Evolutionary conservation across 176 grass and related monocot genomes (phyloP).

Genomic region (Typha latifolia): DNA sequence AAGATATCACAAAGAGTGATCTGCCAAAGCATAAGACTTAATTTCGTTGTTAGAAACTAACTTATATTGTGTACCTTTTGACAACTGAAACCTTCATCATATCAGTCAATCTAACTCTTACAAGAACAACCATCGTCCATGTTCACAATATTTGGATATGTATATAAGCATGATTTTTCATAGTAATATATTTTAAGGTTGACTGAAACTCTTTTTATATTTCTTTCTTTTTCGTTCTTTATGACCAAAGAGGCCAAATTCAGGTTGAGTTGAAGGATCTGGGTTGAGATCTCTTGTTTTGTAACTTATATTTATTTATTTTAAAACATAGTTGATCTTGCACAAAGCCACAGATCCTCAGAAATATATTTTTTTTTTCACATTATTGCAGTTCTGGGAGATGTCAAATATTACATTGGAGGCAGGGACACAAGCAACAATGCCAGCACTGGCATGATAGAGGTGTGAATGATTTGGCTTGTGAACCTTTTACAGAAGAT

Average conservation of each 20-base stretch:
- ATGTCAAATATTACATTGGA: constrained; percentile 98
- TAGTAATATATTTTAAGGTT: neutral
- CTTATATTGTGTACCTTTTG: neutral
- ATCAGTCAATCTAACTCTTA: neutral
- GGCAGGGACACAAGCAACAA: constrained; percentile 82
- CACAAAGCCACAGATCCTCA: neutral
- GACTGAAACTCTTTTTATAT: neutral
- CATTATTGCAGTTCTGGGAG: constrained; percentile 70
- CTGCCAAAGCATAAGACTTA: neutral
- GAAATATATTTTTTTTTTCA: constrained; percentile 21
- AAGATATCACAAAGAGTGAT: neutral
- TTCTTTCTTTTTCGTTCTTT: neutral
- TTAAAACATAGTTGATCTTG: neutral
- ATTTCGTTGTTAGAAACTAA: neutral
- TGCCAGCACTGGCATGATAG: constrained; percentile 64
- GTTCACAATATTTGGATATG: neutral
- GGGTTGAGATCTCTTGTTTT: neutral
- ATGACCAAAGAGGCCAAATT: too few species aligned
- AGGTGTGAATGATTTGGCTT: constrained; percentile 24
- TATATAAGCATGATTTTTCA: neutral
- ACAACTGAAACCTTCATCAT: neutral
- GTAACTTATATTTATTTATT: neutral
- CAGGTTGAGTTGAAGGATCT: neutral
- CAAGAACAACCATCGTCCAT: neutral
- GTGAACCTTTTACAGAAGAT: constrained; percentile 26